Evolutionary conservation across 1,139 yeast species (phyloP).

Genomic region (Yamadazyma spencermartinsiae): DNA sequence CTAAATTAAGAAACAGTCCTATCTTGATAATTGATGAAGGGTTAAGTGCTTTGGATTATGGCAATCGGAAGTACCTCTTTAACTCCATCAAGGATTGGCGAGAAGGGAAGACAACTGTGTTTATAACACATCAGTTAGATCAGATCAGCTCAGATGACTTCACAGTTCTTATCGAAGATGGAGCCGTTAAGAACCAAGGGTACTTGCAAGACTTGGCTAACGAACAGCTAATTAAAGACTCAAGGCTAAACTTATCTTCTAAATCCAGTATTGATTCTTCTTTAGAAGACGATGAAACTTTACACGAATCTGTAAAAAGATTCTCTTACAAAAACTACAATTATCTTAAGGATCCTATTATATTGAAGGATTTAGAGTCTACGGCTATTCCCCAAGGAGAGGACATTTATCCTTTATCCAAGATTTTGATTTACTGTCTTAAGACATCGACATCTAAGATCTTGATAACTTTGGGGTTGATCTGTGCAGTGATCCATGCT

Average conservation of each 20-base stretch:
- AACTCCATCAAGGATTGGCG: slow-evolving; percentile 61
- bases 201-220: slow-evolving; percentile 13
- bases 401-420: slow-evolving; percentile 15
- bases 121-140: slow-evolving; percentile 74
- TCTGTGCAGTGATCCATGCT: slow-evolving; percentile 58
- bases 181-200: slow-evolving; percentile 43
- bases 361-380: slow-evolving; percentile 21
- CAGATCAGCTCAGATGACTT: slow-evolving; percentile 56
- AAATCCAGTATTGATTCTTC: slow-evolving; percentile 2
- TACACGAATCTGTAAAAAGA: slow-evolving; percentile 4
- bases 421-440: slow-evolving; percentile 14
- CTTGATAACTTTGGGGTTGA: slow-evolving; percentile 51
- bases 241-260: slow-evolving; percentile 6
- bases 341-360: slow-evolving; percentile 25
- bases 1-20: slow-evolving; percentile 68
- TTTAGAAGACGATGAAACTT: slow-evolving; percentile 2
- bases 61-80: slow-evolving; percentile 46
- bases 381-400: slow-evolving; percentile 10
- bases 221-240: slow-evolving; percentile 15
- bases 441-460: slow-evolving; percentile 30
- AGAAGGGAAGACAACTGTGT: slow-evolving; percentile 66
- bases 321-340: slow-evolving; percentile 14
- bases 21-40: slow-evolving; percentile 84
- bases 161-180: slow-evolving; percentile 59
- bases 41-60: slow-evolving; percentile 72